Evolutionary conservation across 805 yeast species (phyloP), one percentile per base, ranked within the genome.

Genomic region (Metschnikowia proteae): DNA sequence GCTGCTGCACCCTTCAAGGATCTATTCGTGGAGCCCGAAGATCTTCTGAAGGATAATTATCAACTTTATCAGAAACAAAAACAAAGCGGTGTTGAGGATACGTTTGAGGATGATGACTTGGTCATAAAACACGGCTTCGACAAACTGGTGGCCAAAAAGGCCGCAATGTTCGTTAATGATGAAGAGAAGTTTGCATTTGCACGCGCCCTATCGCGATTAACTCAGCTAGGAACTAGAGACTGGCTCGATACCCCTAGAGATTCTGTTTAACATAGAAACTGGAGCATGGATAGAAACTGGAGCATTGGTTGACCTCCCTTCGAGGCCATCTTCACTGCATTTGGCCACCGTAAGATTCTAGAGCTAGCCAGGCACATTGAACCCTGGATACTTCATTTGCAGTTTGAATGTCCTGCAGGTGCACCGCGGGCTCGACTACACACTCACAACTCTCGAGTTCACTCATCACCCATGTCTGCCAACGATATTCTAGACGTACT

Each of bases 141-240:
- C 56, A 78, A 82, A 51, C 81, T 81, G 53, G 73, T 86, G 50
- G 91, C 88, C 8, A 78, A 81, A 56, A 81, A 82, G 61, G 86
- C 90, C 1, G 62, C 81, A 56, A 79, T 87, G 79, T 92, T 94
- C 70, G 88, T 87, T 43, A 78, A 94, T 36, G 98, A 90, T 66
- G 99, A 92, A 66, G 99, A 92, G 69, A 80, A 85, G 65, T 94
- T 92, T 71, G 99, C 99, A 22, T 92, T 92, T 74, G 96, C 97
- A 0, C 79, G 99, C 62, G 97, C 98, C 0, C 73, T 92, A 50
- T 84, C 94, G 58, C 81, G 99, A 63, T 74, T 94, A 56, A 79
- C 91, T 38, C 98, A 92, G 58, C 92, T 92, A 97, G 84, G 96
- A 56, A 86, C 96, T 4, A 84, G 83, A 26, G 96, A 86, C 45